Evolutionary conservation across 2,329 filamentous ascomycete species (phyloP), one percentile per base, ranked within the genome.

Genomic region (Fusarium praegraminearum): DNA sequence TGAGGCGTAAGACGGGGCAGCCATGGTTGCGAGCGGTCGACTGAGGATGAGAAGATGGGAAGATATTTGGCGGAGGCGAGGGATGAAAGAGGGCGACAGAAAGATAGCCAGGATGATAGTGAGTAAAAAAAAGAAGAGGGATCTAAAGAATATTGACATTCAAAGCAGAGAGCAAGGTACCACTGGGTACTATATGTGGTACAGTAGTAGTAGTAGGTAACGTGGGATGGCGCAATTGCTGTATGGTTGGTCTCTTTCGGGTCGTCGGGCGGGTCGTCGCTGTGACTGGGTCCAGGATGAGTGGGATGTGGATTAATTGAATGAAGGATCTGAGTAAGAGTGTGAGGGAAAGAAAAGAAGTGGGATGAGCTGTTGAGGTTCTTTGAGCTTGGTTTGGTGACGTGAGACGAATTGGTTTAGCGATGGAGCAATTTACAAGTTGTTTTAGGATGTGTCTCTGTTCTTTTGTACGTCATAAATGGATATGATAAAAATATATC

Each of bases 1-100:
- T 70, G 90, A 88, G 62, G 87, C 84, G 85, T 96, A 97, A n/a
- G 76, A 62, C 35, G 72, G 73, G 41, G 74, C 62, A 40, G 75
- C 75, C 76, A 83, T 84, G 69, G 69, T 72, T 65, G 76, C 58
- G 59, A 71, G 52, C n/a, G 67, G 60, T 55, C 67, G 54, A 64
- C 49, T 67, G 67, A 68, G 57, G 72, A 63, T 43, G 64, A 77
- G 51, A 46, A 75, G 55, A 36, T 75, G 72, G 43, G 61, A 55
- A 26, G 69, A 74, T 65, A 70, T 75, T 41, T 74, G 76, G 62
- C 73, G 71, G 65, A 78, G 73, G 22, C 76, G 76, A 51, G 64
- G 57, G 68, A 76, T 62, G 60, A 72, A 59, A 55, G 73, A 68
- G 15, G 73, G 71, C 24, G 68, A 68, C 41, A 75, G 57, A 53